Evolutionary conservation across 495 filamentous ascomycete genomes (phyloP).

Genomic region (Clavariopsis aquatica): DNA sequence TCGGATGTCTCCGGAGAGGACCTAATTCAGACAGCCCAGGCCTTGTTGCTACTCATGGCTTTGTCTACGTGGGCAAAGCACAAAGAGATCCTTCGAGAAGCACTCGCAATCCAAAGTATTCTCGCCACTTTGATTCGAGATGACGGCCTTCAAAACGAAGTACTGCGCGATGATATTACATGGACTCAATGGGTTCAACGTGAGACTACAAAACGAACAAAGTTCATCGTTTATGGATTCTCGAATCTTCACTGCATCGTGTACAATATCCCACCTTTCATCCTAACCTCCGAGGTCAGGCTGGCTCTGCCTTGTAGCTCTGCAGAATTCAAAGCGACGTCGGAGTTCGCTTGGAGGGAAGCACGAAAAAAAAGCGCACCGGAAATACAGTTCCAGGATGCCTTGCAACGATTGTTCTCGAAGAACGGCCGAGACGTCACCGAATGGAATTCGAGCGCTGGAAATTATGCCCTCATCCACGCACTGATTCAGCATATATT

Average conservation of each 20-base stretch:
- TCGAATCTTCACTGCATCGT: slow-evolving; percentile 61
- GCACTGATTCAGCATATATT: slow-evolving; percentile 71
- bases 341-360: slow-evolving; percentile 48
- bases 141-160: slow-evolving; percentile 51
- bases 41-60: slow-evolving; percentile 58
- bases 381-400: slow-evolving; percentile 51
- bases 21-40: slow-evolving; percentile 59
- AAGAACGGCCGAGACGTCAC: slow-evolving; percentile 52
- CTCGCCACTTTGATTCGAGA: slow-evolving; percentile 58
- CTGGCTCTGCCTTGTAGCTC: slow-evolving; percentile 60
- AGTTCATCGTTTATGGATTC: slow-evolving; percentile 60
- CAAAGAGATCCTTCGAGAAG: slow-evolving; percentile 59
- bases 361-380: slow-evolving; percentile 52
- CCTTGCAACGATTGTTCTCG: slow-evolving; percentile 52
- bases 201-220: slow-evolving; percentile 57
- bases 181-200: slow-evolving; percentile 63
- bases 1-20: slow-evolving; percentile 44
- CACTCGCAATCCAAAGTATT: slow-evolving; percentile 55
- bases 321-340: slow-evolving; percentile 53
- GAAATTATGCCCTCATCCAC: slow-evolving; percentile 68
- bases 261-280: slow-evolving; percentile 58
- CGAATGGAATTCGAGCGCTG: slow-evolving; percentile 55
- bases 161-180: slow-evolving; percentile 42
- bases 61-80: slow-evolving; percentile 58
- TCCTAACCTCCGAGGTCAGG: slow-evolving; percentile 64